phyloP scores from a whole-genome alignment of 2,329 filamentous ascomycete genomes.

The Phyllosticta capitalensis region DNA sequence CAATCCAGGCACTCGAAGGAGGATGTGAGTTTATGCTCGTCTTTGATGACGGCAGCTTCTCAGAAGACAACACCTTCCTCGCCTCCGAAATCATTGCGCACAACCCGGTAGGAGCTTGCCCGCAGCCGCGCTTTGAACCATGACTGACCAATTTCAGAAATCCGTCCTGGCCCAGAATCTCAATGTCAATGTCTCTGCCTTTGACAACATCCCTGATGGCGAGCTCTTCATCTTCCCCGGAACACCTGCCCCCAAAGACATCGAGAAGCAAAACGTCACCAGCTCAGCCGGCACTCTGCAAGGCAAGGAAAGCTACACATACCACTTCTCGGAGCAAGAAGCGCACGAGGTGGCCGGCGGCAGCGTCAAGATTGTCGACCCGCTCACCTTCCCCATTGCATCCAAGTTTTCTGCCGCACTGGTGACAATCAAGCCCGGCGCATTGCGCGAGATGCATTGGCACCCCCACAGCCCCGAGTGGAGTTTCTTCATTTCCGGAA shows the following conservation, averaged over 20 bases:
- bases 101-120: constrained; percentile 9
- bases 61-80: constrained; percentile 14
- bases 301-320: constrained; percentile 36
- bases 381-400: constrained; percentile 13
- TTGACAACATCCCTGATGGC: constrained; percentile 38
- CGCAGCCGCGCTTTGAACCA: not conserved
- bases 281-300: constrained; percentile 36
- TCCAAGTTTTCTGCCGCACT: constrained; percentile 12
- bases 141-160: constrained; percentile 19
- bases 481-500: constrained; percentile 13
- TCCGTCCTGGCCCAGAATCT: constrained; percentile 48
- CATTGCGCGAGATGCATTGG: constrained; percentile 15
- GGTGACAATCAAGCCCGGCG: constrained; percentile 14
- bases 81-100: constrained; percentile 13
- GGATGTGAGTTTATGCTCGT: constrained; percentile 15
- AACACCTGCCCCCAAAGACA: constrained; percentile 37
- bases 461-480: constrained; percentile 13
- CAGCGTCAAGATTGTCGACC: constrained; percentile 15
- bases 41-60: constrained; percentile 15
- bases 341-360: constrained; percentile 17
- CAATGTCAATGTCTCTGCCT: constrained; percentile 37
- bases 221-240: constrained; percentile 48
- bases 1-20: constrained; percentile 13
- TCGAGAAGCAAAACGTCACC: constrained; percentile 40
- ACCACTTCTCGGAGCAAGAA: constrained; percentile 39